Percentiles rank a stretch among this genome's conserved stretches.
phyloP scores from a whole-genome alignment of 2,329 filamentous ascomycete genomes.

The Trichoderma simmonsii region DNA sequence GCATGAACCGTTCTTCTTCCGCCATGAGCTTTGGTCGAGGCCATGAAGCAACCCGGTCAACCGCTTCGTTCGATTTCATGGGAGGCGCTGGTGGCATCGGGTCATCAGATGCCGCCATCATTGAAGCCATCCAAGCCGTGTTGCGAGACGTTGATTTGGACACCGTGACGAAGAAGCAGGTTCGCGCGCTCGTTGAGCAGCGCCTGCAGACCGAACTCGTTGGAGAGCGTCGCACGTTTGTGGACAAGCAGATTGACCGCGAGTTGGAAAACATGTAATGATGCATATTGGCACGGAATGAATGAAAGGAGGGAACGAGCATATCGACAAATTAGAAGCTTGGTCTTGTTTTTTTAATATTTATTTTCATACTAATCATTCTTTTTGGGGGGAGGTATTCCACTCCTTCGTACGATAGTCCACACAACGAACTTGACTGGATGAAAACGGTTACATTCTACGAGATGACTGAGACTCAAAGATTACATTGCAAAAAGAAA shows the following conservation, averaged over 20 bases:
- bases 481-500: neutral
- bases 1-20: conserved; percentile 40
- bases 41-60: conserved; percentile 47
- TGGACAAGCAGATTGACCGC: conserved; percentile 89
- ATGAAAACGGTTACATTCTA: conserved; percentile 4
- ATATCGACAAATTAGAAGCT: conserved; percentile 6
- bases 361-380: conserved; percentile 18
- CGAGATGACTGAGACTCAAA: neutral
- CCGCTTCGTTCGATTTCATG: conserved; percentile 59
- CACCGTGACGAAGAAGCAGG: conserved; percentile 98
- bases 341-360: conserved; percentile 12
- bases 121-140: conserved; percentile 79
- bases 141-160: conserved; percentile 88
- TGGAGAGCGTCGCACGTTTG: conserved; percentile 81
- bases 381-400: neutral
- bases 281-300: conserved; percentile 21
- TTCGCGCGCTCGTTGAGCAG: conserved; percentile 87
- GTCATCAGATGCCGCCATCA: conserved; percentile 75
- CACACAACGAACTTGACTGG: conserved; percentile 9
- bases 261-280: conserved; percentile 94
- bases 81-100: conserved; percentile 48
- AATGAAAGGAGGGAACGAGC: neutral
- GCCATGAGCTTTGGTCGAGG: conserved; percentile 48
- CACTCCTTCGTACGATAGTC: conserved; percentile 10
- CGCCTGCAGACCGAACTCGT: conserved; percentile 83